These are phyloP conservation scores for Lepraria neglecta DNA, from an alignment of 495 filamentous ascomycete genomes.

Conservation along the genomic window DNA sequence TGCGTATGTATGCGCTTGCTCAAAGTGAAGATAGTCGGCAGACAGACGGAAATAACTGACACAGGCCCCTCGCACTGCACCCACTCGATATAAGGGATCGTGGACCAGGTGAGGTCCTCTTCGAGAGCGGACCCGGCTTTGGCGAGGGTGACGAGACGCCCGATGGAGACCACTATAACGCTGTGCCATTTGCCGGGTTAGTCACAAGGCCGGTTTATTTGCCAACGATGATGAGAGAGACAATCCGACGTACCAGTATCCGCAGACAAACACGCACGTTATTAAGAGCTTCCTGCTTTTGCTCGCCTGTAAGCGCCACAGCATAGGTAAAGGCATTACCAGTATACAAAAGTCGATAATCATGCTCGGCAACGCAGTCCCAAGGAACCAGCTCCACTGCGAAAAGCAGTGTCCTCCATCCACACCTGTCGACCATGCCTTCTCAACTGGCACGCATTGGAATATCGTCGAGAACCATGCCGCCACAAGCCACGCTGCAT, in stretches of 20 bases:
- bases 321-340: slow-evolving; percentile 1
- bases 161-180: background rate
- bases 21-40: background rate
- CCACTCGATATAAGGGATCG: background rate
- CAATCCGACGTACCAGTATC: background rate
- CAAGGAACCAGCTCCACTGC: background rate
- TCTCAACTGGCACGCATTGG: background rate
- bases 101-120: background rate
- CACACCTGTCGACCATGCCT: background rate
- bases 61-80: background rate
- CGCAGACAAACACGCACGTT: background rate
- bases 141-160: background rate
- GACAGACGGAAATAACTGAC: background rate
- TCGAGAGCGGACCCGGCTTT: background rate
- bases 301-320: background rate
- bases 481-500: too few relatives aligned
- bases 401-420: background rate
- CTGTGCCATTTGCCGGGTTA: background rate
- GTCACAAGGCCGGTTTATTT: too few relatives aligned
- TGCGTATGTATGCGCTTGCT: background rate
- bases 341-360: background rate
- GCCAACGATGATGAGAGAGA: too few relatives aligned
- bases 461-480: background rate
- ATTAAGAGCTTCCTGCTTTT: background rate
- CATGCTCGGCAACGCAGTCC: background rate